A percentile compares a stretch with the other conserved stretches of the same genome.
Conservation (phyloP, 2,329 filamentous ascomycete genomes). For the Polychaeton citri region DNA sequence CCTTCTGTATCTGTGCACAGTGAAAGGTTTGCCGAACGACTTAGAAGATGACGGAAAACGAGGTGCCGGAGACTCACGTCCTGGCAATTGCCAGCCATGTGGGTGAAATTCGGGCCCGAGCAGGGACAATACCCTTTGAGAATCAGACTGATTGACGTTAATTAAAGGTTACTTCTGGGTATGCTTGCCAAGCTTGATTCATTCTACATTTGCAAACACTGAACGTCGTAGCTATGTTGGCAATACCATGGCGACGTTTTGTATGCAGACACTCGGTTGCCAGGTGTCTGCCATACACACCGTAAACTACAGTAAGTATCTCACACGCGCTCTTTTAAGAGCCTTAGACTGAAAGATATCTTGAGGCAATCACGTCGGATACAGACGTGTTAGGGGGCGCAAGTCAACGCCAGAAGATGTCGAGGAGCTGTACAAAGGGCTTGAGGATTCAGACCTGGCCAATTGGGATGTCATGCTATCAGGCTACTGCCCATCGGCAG, state of each 20-base stretch:
- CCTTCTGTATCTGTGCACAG: no score
- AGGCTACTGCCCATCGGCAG: constrained; percentile 83
- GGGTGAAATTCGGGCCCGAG: constrained; percentile 27
- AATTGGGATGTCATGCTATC: constrained; percentile 93
- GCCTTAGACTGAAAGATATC: no score
- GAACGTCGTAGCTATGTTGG: constrained; percentile 65
- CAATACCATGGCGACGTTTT: constrained; percentile 92
- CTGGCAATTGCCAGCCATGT: constrained; percentile 93
- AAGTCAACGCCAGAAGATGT: constrained; percentile 73
- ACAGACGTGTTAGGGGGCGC: constrained; percentile 76
- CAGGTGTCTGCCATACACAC: constrained; percentile 92
- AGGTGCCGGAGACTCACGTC: constrained; percentile 52
- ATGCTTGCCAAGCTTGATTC: no score
- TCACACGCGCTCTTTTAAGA: constrained; percentile 1
- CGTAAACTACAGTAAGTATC: constrained; percentile 78
- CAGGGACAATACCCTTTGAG: not conserved
- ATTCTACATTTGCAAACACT: not conserved
- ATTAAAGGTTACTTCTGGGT: constrained; percentile 59
- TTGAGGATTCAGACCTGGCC: constrained; percentile 71
- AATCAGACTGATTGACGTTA: constrained; percentile 12
- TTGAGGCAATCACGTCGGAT: constrained; percentile 94
- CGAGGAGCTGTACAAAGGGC: constrained; percentile 66
- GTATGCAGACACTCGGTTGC: constrained; percentile 84
- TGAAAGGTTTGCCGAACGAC: no score
- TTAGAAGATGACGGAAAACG: constrained; percentile 4